Conservation (phyloP, 2,329 filamentous ascomycete genomes). For the Hymenoscyphus linearis region DNA sequence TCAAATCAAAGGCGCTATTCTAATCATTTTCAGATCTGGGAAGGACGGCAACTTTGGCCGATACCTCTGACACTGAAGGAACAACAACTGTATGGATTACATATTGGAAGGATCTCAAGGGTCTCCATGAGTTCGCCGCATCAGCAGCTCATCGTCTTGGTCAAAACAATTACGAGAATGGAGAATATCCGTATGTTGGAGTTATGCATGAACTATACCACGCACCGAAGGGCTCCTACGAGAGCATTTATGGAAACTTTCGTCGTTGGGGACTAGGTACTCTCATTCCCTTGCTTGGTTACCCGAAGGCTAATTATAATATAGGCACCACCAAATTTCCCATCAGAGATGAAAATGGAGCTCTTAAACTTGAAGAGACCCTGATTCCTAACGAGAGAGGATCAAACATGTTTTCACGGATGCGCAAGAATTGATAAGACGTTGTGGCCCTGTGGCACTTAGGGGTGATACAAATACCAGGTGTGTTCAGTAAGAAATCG, state of each 20-base stretch:
- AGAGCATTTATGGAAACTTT: conserved; percentile 4
- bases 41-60: conserved; percentile 1
- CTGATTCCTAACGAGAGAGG: background rate
- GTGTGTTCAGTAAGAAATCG: background rate
- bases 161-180: background rate
- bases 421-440: background rate
- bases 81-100: conserved; percentile 2
- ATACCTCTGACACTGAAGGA: conserved; percentile 5
- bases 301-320: background rate
- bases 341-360: background rate
- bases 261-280: conserved; percentile 2
- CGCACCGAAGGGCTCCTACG: conserved; percentile 2
- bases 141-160: conserved; percentile 3
- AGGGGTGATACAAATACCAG: background rate
- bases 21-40: background rate
- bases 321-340: background rate
- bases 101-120: conserved; percentile 9
- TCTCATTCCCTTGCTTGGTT: background rate
- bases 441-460: background rate
- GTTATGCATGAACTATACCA: conserved; percentile 4
- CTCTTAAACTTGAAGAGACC: background rate
- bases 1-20: background rate
- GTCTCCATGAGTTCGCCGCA: background rate
- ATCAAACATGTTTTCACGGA: background rate
- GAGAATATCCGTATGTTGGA: conserved; percentile 6